These are phyloP conservation scores for Pittosporum tobira DNA, from an alignment of 129 eudicot genomes.

Conservation along the genomic window DNA sequence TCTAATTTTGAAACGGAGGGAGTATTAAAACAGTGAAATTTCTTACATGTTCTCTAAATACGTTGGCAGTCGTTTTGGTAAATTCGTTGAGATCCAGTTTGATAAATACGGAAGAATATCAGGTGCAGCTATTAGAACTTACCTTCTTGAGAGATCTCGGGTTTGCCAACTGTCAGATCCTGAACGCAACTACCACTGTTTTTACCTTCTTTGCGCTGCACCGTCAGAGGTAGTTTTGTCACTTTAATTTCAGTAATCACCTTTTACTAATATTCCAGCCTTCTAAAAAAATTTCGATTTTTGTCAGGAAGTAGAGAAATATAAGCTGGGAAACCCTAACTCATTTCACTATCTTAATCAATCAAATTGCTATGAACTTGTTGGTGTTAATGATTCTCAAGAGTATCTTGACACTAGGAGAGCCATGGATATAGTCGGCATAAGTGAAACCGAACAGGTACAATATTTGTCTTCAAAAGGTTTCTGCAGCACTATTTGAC, in stretches of 20 bases:
- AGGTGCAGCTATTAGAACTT: constrained; percentile 23
- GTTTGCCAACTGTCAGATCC: constrained; percentile 14
- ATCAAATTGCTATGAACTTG: constrained; percentile 14
- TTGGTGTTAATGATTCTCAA: constrained; percentile 12
- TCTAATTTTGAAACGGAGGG: too few species aligned
- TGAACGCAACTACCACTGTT: constrained; percentile 17
- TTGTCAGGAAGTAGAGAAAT: constrained; percentile 12
- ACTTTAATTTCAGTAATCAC: not conserved
- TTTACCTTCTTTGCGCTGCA: constrained; percentile 18
- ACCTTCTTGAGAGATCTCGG: constrained; percentile 15
- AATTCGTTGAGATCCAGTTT: constrained; percentile 24
- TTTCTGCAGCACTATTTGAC: not conserved
- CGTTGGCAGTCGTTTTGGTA: constrained; percentile 22
- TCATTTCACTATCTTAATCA: constrained; percentile 17
- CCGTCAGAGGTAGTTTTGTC: constrained; percentile 4
- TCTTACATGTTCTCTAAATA: not conserved
- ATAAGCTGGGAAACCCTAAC: constrained; percentile 12
- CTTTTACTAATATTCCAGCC: not conserved
- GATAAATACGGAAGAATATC: constrained; percentile 19
- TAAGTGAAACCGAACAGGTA: constrained; percentile 13
- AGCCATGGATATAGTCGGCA: constrained; percentile 16
- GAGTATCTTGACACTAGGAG: constrained; percentile 17
- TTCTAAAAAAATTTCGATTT: not conserved
- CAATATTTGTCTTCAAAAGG: not conserved
- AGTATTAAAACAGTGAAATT: not conserved